phyloP scores from a whole-genome alignment of 768 basidiomycete species.

The Holtermannia corniformis region DNA sequence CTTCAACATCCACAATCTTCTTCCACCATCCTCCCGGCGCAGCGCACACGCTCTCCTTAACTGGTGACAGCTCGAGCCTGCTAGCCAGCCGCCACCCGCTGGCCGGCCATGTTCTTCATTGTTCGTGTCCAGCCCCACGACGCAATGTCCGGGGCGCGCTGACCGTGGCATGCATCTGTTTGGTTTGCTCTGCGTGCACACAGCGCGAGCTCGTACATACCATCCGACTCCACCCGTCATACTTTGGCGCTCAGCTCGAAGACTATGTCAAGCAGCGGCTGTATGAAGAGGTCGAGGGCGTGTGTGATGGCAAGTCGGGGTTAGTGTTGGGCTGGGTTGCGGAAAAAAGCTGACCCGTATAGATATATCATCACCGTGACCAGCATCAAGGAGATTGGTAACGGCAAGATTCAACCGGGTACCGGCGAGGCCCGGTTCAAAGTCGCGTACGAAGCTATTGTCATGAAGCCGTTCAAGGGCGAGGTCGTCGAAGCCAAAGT shows the following conservation, averaged over 20 bases:
- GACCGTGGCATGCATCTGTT: conserved; percentile 5
- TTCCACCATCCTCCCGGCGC: no score
- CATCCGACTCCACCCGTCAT: conserved; percentile 92
- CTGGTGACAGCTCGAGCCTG: no score
- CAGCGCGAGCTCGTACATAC: conserved; percentile 98
- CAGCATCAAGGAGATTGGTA: conserved; percentile 72
- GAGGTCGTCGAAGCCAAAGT: conserved; percentile 97
- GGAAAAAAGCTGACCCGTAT: conserved; percentile 1
- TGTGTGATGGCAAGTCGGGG: conserved; percentile 90
- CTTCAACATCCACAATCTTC: no score
- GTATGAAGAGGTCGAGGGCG: conserved; percentile 93
- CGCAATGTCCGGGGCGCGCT: conserved; percentile 4
- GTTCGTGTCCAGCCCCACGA: conserved; percentile 21
- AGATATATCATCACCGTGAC: conserved; percentile 42
- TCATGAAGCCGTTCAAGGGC: conserved; percentile 99
- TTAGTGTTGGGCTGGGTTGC: conserved; percentile 12
- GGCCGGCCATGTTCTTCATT: conserved; percentile 36
- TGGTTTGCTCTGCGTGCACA: not conserved
- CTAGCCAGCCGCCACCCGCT: no score
- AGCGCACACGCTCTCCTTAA: no score
- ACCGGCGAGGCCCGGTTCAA: conserved; percentile 95
- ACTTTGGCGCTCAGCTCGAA: conserved; percentile 92
- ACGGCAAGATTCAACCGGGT: conserved; percentile 81
- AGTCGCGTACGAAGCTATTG: conserved; percentile 87
- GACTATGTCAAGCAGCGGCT: conserved; percentile 87